phyloP scores from a whole-genome alignment of 352 stramenopile genomes.

The Phytophthora colocasiae region DNA sequence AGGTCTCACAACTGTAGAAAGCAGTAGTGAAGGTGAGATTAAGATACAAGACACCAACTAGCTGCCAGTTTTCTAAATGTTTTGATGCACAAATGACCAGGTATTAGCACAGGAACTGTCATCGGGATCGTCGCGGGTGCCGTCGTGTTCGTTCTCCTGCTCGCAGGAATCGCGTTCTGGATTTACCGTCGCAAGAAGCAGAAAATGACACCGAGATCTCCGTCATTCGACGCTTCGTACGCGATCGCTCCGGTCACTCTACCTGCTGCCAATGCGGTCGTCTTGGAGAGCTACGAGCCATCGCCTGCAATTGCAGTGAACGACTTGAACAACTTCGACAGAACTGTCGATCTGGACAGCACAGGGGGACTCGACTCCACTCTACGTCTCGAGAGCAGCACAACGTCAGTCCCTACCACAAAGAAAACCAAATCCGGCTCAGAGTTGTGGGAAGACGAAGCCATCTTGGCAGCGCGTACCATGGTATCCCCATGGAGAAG shows the following conservation, averaged over 20 bases:
- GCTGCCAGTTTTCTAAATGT: neutral
- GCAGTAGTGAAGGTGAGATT: conserved; percentile 18
- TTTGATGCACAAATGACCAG: conserved; percentile 7
- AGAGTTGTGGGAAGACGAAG: conserved; percentile 47
- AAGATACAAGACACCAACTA: neutral
- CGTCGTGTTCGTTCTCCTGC: conserved; percentile 24
- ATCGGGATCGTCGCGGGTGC: conserved; percentile 28
- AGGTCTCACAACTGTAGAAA: conserved; percentile 7
- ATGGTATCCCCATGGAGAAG: conserved; percentile 66
- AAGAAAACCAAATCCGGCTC: conserved; percentile 12
- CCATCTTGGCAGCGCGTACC: conserved; percentile 37
- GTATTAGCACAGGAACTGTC: conserved; percentile 26
- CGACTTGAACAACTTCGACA: conserved; percentile 30
- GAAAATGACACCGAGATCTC: conserved; percentile 14
- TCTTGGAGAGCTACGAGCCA: conserved; percentile 28
- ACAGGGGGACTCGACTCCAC: conserved; percentile 33
- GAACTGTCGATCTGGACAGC: conserved; percentile 37
- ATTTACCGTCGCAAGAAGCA: conserved; percentile 32
- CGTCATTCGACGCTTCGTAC: conserved; percentile 33
- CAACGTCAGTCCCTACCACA: conserved; percentile 1
- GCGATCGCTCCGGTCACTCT: conserved; percentile 16
- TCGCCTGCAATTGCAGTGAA: conserved; percentile 10
- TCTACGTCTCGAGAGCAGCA: conserved; percentile 29
- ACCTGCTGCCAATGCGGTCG: conserved; percentile 14
- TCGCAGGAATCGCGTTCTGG: conserved; percentile 30